Evolutionary conservation across 2,329 filamentous ascomycete genomes (phyloP), one percentile per base, ranked within the genome.

Genomic region (Ophiocordyceps sinensis): DNA sequence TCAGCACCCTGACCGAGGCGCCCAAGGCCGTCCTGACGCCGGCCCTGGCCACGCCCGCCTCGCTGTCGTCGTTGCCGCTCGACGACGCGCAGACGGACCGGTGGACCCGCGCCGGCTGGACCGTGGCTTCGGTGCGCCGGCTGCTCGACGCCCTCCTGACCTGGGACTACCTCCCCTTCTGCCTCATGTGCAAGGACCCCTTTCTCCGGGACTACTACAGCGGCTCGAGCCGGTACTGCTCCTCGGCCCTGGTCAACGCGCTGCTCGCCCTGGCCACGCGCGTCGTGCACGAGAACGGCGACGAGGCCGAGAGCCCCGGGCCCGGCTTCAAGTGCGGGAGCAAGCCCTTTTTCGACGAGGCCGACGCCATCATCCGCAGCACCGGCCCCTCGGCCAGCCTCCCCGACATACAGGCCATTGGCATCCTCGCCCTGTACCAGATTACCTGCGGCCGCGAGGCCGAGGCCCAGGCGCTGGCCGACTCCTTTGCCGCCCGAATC

Each of bases 391-490:
- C 19, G 10, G 8, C 15, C n/a, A 42, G 11, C 9, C 38, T 47
- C n/a, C 44, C 45, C 2, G 38, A 45, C 28, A 44, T 44, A 10
- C 45, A 47, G 32, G 37, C 45, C 5, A n/a, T 45, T 9, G 45
- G 44, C 6, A 41, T 47, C 6, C 38, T 47, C 6, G 36, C 45
- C 1, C 28, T 47, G 1, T 45, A 44, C 32, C 41, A 44, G 17
- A 32, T 47, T 8, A 37, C 38, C 9, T 37, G 37, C 29, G 42
- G 45, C 3, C 23, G 26, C 6, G 44, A 44, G 23, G 29, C 31
- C 2, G 45, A 45, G 30, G 44, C 43, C 2, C 28, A 26, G 12
- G n/a, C 38, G 12, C 40, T 44, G 1, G 41, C 44, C 23, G 41
- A 43, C 12, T 14, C 12, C 11, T 47, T 45, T 31, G 36, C 32